phyloP scores from a whole-genome alignment of 148 eudicot genomes.

The Rhododendron ferrugineum region DNA sequence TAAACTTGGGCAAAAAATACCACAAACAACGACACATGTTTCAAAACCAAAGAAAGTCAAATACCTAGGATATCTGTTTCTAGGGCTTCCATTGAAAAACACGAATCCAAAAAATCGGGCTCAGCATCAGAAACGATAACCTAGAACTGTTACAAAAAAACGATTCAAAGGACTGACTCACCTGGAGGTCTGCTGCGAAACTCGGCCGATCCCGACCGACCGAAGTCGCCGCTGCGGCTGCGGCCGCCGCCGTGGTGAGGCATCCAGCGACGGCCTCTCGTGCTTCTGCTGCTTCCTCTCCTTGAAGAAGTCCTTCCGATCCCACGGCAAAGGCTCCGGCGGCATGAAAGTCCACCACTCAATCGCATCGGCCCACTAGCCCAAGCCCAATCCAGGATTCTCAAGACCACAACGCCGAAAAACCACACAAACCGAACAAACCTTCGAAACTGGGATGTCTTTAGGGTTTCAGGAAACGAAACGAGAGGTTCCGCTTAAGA shows the following conservation, averaged over 20 bases:
- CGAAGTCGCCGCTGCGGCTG: slow-evolving; percentile 12
- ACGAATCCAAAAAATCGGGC: not conserved
- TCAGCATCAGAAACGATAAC: not conserved
- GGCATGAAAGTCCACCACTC: slow-evolving; percentile 52
- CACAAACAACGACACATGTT: not conserved
- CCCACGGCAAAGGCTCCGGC: slow-evolving; percentile 81
- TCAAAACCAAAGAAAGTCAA: not conserved
- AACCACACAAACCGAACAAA: not conserved
- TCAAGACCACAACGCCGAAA: not conserved
- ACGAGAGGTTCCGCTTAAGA: not conserved
- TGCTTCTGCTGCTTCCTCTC: slow-evolving; percentile 41
- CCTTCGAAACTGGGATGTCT: not conserved
- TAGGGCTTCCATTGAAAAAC: not conserved
- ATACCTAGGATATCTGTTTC: not conserved
- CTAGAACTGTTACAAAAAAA: not conserved
- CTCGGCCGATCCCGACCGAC: slow-evolving; percentile 43
- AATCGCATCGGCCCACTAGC: slow-evolving; percentile 20
- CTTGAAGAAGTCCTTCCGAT: slow-evolving; percentile 64
- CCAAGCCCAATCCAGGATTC: not conserved
- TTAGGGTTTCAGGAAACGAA: not conserved
- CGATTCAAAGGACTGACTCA: slow-evolving; percentile 14
- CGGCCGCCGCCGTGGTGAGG: slow-evolving; percentile 25
- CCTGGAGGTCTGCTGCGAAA: slow-evolving; percentile 44
- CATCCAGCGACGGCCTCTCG: slow-evolving; percentile 28
- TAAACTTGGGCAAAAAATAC: not conserved